These are phyloP conservation scores for Aspergillus brasiliensis DNA, from an alignment of 2,329 filamentous ascomycete species.

Conservation along the genomic window DNA sequence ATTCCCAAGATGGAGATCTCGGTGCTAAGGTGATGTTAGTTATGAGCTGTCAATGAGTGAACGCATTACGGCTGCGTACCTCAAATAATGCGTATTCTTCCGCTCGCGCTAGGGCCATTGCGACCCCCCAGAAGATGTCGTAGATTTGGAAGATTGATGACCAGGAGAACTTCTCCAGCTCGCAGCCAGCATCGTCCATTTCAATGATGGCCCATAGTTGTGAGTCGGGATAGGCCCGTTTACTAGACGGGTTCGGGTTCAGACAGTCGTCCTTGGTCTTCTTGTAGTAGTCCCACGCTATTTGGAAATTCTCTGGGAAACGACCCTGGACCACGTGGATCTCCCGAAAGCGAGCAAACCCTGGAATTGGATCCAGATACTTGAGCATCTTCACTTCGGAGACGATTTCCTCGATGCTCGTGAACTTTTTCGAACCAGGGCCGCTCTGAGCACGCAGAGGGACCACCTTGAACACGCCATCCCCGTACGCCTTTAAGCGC, in stretches of 20 bases:
- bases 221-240: constrained; percentile 54
- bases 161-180: constrained; percentile 53
- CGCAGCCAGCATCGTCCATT: constrained; percentile 66
- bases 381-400: constrained; percentile 57
- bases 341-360: constrained; percentile 64
- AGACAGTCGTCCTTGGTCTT: constrained; percentile 48
- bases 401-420: constrained; percentile 53
- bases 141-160: constrained; percentile 54
- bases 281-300: constrained; percentile 46
- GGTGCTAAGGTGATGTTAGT: constrained; percentile 48
- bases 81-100: constrained; percentile 64
- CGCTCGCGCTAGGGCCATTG: constrained; percentile 61
- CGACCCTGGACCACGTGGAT: constrained; percentile 60
- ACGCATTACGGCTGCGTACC: constrained; percentile 36
- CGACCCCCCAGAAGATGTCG: constrained; percentile 70
- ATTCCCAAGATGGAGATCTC: constrained; percentile 68
- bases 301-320: constrained; percentile 55
- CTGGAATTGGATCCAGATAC: constrained; percentile 60
- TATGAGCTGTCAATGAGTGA: no score
- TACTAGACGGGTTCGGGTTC: constrained; percentile 60
- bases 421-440: constrained; percentile 46
- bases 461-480: constrained; percentile 53
- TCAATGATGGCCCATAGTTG: constrained; percentile 67
- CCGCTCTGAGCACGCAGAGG: constrained; percentile 47
- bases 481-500: constrained; percentile 42